phyloP scores from a whole-genome alignment of 2,329 filamentous ascomycete species.

The Hypoxylon sp. region DNA sequence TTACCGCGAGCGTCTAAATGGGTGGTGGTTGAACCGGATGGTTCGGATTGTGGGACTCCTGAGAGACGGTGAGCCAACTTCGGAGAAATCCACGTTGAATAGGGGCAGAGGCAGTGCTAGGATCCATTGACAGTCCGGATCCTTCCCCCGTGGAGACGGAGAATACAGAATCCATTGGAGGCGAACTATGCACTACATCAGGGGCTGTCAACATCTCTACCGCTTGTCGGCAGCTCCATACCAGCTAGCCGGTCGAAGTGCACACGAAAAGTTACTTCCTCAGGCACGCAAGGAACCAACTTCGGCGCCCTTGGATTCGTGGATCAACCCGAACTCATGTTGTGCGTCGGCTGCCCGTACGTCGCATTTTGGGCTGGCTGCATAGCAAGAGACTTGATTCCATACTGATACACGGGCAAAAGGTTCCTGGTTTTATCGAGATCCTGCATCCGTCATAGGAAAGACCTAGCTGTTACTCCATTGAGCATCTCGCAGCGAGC shows the following conservation, averaged over 20 bases:
- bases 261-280: conserved; percentile 49
- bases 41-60: background rate
- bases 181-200: conserved; percentile 45
- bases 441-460: conserved; percentile 54
- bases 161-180: conserved; percentile 39
- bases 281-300: conserved; percentile 10
- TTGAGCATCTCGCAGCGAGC: conserved; percentile 52
- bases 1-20: conserved; percentile 21
- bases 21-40: conserved; percentile 11
- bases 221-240: conserved; percentile 50
- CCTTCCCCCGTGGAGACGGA: conserved; percentile 49
- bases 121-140: conserved; percentile 53
- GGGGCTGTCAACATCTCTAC: conserved; percentile 43
- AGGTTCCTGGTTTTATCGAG: conserved; percentile 60
- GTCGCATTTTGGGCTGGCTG: conserved; percentile 13
- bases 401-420: conserved; percentile 55
- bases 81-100: conserved; percentile 3
- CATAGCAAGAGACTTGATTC: conserved; percentile 49
- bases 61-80: background rate
- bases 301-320: conserved; percentile 15
- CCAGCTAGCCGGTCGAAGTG: conserved; percentile 49
- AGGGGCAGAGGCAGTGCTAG: conserved; percentile 50
- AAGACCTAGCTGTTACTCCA: conserved; percentile 28
- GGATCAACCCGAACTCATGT: conserved; percentile 24
- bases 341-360: conserved; percentile 1